A percentile compares a stretch with the other conserved stretches of the same genome.
phyloP scores from a whole-genome alignment of 2,329 filamentous ascomycete genomes.

The Clarireedia paspali region DNA sequence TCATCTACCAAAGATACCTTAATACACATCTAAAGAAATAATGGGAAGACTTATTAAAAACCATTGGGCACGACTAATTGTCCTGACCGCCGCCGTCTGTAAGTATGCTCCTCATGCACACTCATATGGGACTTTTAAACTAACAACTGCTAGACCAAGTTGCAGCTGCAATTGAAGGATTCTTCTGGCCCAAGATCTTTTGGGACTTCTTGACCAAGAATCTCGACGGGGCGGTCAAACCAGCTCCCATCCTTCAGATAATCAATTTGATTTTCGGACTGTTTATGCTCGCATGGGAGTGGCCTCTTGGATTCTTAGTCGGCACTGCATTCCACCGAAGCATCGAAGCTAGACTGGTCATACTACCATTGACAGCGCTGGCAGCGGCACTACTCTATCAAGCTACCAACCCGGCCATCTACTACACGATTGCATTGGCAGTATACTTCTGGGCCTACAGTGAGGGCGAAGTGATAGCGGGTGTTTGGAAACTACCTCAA shows the following conservation, averaged over 20 bases:
- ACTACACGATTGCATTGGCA: slow-evolving; percentile 77
- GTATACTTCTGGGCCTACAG: slow-evolving; percentile 97
- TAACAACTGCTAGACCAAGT: slow-evolving; percentile 64
- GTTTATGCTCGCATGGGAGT: slow-evolving; percentile 78
- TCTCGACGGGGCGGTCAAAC: slow-evolving; percentile 78
- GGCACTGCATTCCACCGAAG: slow-evolving; percentile 75
- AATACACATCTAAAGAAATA: slow-evolving; percentile 3
- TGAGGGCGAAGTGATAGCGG: slow-evolving; percentile 73
- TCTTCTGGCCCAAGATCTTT: slow-evolving; percentile 99
- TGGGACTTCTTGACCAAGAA: slow-evolving; percentile 94
- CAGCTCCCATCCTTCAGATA: slow-evolving; percentile 80
- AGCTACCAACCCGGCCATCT: slow-evolving; percentile 83
- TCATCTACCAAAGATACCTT: slow-evolving; percentile 40
- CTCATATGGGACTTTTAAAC: slow-evolving; percentile 3
- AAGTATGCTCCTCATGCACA: slow-evolving; percentile 21
- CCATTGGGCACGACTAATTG: slow-evolving; percentile 93
- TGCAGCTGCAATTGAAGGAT: slow-evolving; percentile 71
- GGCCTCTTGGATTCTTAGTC: slow-evolving; percentile 73
- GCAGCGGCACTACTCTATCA: slow-evolving; percentile 78
- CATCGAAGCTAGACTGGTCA: slow-evolving; percentile 75
- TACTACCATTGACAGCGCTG: slow-evolving; percentile 73
- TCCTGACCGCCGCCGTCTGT: slow-evolving; percentile 68
- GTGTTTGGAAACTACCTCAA: slow-evolving; percentile 26
- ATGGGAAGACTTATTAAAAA: slow-evolving; percentile 99
- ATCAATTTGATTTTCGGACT: slow-evolving; percentile 82